Percentiles rank a stretch among this genome's conserved stretches.
phyloP scores from a whole-genome alignment of 2,329 filamentous ascomycete species.

The Huntiella omanensis region DNA sequence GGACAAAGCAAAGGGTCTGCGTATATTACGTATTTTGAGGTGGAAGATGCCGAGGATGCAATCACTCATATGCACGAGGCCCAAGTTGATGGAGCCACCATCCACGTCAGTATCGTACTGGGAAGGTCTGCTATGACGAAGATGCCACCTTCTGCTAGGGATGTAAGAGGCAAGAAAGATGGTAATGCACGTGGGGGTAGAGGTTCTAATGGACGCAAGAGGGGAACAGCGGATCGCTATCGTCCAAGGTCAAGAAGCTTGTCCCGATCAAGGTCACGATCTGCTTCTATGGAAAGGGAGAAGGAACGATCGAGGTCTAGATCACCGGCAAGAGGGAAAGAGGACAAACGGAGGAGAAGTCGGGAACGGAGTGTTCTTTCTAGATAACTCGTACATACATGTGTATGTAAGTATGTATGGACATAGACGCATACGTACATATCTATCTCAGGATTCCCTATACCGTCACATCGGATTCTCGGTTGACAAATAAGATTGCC shows the following conservation, averaged over 20 bases:
- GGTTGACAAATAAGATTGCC: no score
- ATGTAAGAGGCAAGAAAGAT: slow-evolving; percentile 1
- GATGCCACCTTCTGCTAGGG: slow-evolving; percentile 46
- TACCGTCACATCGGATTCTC: no score
- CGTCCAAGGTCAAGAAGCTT: no score
- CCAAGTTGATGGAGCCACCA: slow-evolving; percentile 66
- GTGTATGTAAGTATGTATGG: background rate
- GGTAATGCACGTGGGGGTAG: slow-evolving; percentile 14
- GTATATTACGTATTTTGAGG: slow-evolving; percentile 67
- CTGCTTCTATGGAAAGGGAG: no score
- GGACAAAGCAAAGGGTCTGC: slow-evolving; percentile 83
- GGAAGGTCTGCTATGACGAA: slow-evolving; percentile 1
- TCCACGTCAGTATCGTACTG: slow-evolving; percentile 69
- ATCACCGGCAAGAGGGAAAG: no score
- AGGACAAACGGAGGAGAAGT: no score
- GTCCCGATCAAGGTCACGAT: no score
- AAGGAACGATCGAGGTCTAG: no score
- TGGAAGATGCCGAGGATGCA: slow-evolving; percentile 66
- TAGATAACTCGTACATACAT: background rate
- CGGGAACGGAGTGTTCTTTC: background rate
- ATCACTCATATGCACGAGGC: slow-evolving; percentile 97
- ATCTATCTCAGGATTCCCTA: no score
- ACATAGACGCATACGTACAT: background rate
- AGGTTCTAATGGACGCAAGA: slow-evolving; percentile 11
- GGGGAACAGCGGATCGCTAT: background rate